Conservation (phyloP, 371 early-diverging fungal genomes). For the Lichtheimia hyalospora region DNA sequence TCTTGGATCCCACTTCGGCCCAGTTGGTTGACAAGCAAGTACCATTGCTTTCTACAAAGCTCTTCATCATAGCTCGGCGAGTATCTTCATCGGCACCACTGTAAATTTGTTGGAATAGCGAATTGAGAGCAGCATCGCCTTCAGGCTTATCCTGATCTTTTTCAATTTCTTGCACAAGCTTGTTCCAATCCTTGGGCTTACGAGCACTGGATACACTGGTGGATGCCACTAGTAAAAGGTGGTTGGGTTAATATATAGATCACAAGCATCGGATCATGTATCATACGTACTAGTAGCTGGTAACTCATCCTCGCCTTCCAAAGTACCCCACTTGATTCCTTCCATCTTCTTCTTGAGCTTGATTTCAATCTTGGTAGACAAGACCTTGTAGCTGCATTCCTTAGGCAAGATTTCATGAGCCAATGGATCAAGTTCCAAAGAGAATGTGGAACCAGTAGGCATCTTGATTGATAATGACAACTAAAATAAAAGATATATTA, state of each 20-base stretch:
- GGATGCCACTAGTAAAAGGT: slow-evolving; percentile 18
- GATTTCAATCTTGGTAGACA: slow-evolving; percentile 94
- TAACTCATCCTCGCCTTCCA: slow-evolving; percentile 72
- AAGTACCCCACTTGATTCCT: slow-evolving; percentile 78
- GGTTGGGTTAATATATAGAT: neutral
- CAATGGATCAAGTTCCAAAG: slow-evolving; percentile 82
- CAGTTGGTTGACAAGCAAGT: slow-evolving; percentile 97
- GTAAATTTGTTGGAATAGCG: slow-evolving; percentile 91
- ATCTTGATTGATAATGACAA: slow-evolving; percentile 79
- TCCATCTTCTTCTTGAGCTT: slow-evolving; percentile 75
- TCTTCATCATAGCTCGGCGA: slow-evolving; percentile 97
- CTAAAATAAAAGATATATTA: slow-evolving; percentile 15
- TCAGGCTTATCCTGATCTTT: slow-evolving; percentile 78
- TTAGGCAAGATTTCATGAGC: slow-evolving; percentile 72
- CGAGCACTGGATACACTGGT: slow-evolving; percentile 35
- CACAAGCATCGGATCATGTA: neutral
- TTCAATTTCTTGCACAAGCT: slow-evolving; percentile 63
- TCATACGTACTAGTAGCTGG: slow-evolving; percentile 26
- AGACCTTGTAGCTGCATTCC: slow-evolving; percentile 68
- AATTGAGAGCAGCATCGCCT: slow-evolving; percentile 86
- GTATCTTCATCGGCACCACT: slow-evolving; percentile 90
- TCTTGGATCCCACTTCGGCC: slow-evolving; percentile 84
- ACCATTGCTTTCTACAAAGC: slow-evolving; percentile 94
- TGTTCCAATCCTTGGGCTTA: slow-evolving; percentile 82
- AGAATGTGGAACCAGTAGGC: slow-evolving; percentile 75